Percentiles rank a stretch among this genome's conserved stretches.
These are phyloP conservation scores for Coniochaeta sp. DNA, from an alignment of 2,329 filamentous ascomycete genomes.

Conservation along the genomic window DNA sequence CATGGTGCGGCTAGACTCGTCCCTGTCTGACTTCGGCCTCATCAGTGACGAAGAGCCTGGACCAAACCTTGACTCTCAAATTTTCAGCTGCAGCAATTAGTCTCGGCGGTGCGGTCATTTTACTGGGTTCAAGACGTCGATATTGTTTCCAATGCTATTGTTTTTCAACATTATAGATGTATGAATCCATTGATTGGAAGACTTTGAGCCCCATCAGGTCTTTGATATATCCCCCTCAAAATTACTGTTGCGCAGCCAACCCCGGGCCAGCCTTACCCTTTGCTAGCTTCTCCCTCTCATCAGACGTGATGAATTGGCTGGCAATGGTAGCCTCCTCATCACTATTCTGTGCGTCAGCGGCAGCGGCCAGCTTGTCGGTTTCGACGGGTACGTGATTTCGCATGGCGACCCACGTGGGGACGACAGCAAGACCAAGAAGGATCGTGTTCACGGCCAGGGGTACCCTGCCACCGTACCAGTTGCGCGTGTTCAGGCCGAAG, in stretches of 20 bases:
- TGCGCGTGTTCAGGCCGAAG: conserved; percentile 28
- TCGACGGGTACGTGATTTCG: background rate
- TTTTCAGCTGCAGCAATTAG: no score
- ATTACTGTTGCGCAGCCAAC: background rate
- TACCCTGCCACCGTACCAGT: conserved; percentile 17
- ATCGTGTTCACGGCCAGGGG: conserved; percentile 30
- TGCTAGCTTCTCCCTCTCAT: conserved; percentile 1
- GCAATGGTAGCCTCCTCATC: background rate
- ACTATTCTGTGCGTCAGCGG: background rate
- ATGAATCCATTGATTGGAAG: background rate
- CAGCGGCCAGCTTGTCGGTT: background rate
- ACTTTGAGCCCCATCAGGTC: background rate
- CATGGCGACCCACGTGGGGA: background rate
- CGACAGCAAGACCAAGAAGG: conserved; percentile 20
- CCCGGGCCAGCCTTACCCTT: background rate
- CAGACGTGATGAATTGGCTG: background rate
- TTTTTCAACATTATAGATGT: no score
- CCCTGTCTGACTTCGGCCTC: no score
- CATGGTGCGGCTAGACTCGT: no score
- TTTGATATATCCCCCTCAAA: background rate
- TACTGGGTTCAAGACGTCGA: no score
- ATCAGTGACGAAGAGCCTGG: no score
- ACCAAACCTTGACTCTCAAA: no score
- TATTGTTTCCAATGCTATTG: no score
- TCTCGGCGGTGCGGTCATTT: no score